Evolutionary conservation across 371 early-diverging fungal species (phyloP).

Genomic region (Mucor racemosus): DNA sequence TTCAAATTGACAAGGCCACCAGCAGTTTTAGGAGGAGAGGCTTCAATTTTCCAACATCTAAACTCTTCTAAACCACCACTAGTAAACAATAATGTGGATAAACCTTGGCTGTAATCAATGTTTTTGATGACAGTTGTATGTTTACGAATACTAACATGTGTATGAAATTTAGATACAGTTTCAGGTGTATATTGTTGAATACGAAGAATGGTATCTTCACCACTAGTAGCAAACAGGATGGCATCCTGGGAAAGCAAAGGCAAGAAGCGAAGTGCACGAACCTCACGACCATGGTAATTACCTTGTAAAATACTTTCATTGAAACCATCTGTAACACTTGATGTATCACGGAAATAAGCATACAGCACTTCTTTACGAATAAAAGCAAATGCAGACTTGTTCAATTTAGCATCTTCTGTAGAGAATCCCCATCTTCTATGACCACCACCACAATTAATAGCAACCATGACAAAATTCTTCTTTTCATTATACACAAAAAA

Average conservation of each 20-base stretch:
- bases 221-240: constrained; percentile 54
- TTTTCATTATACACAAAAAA: constrained; percentile 76
- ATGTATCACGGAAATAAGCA: constrained; percentile 53
- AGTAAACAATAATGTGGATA: constrained; percentile 51
- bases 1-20: constrained; percentile 27
- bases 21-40: constrained; percentile 3
- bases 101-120: constrained; percentile 40
- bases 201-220: constrained; percentile 56
- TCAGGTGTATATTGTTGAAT: constrained; percentile 51
- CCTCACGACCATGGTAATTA: constrained; percentile 66
- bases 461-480: constrained; percentile 66
- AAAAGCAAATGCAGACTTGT: constrained; percentile 57
- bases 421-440: constrained; percentile 63
- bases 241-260: constrained; percentile 14
- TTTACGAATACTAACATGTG: constrained; percentile 48
- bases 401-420: constrained; percentile 51
- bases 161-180: constrained; percentile 26
- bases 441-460: constrained; percentile 67
- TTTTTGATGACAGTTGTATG: constrained; percentile 59
- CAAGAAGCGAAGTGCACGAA: constrained; percentile 49
- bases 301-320: constrained; percentile 56
- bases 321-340: constrained; percentile 47
- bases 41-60: constrained; percentile 58
- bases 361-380: constrained; percentile 56
- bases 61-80: constrained; percentile 61